Base-by-base conservation (phyloP, 805 yeast genomes). In the Candida bentonensis region DNA sequence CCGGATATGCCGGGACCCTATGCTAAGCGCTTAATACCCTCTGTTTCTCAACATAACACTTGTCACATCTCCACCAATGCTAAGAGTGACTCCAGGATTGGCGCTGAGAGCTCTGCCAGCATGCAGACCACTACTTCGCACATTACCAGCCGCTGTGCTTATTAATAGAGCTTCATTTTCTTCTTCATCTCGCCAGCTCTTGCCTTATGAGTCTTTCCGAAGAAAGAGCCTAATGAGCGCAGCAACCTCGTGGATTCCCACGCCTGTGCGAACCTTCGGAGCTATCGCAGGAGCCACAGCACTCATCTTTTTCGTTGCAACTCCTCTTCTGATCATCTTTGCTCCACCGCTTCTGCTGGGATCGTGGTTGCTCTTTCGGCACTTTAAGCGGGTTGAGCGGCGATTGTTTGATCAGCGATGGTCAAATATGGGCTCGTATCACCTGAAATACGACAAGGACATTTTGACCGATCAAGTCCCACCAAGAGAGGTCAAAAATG, bases 391-490 rank as follows among this genome's bases (percentile, higher is more conserved):
- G 5, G 17, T 11, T 7, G 36, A 30, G 20, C 36, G 36, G 5
- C 36, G 17, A 7, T 30, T 30, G 17, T 30, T 30, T 30, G 36
- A 30, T 4, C 36, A 30, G 17, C 11, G 36, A 30, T 30, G 36
- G 36, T 9, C 20, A 9, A 30, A 30, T 17, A 30, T 30, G 36
- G 36, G 36, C 17, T 30, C 36, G 17, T 30, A 30, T n/a, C 36
- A 30, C 36, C 20, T 30, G 17, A 17, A 11, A 30, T 30, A 30
- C 17, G 36, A 30, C 17, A 9, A 11, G 7, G n/a, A 30, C 17
- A 30, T 30, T n/a, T 15, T 30, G 36, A 30, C 36, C 5, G 36
- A 30, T 17, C 36, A 30, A 15, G 36, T 30, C n/a, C 36, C 36
- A 5, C 36, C 36, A 9, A 9, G 36, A 15, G 36, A 11, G 7